Base-by-base conservation (phyloP, 495 filamentous ascomycete species). In the Filosporella fistucella region DNA sequence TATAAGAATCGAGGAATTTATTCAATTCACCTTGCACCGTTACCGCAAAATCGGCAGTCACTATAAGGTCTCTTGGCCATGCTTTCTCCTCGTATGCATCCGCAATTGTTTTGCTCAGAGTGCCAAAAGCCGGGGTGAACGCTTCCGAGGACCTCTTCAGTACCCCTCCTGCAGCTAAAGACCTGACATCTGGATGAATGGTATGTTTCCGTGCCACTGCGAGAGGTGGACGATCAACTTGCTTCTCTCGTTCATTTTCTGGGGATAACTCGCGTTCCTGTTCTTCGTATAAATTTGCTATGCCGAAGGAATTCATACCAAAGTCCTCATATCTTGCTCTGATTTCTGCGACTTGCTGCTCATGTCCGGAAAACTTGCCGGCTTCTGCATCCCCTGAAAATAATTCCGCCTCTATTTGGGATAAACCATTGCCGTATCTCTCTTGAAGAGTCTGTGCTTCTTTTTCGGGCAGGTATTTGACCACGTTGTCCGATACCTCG, bases 231-330 rank as follows among this genome's bases (percentile, higher is more conserved):
- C 65, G 56, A 49, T 84, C 56, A 1, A 79, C 54, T 26, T 88
- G 63, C 11, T 65, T 61, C 47, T 89, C 80, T 32, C 68, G 63
- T 52, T 87, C 76, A 21, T 77, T 67, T 49, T 88, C 82, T 2
- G 76, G 78, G 0, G 75, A 70, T 0, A 88, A 66, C 52, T 89
- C 82, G 0, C 84, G 70, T 57, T 88, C 85, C 42, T 86, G 82
- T 53, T 88, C 84, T 57, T 90, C 82, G 12, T 83, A 68, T 2
- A 86, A 63, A 0, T 62, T 58, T 0, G 70, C 66, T 1, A 63
- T 58, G 8, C 54, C 33, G 32, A 71, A 49, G 7, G 65, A 42
- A 0, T 60, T 22, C 4, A 64, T 56, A 1, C 59, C 62, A 44
- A 81, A 79, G 30, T 76, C 61, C 17, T 43, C 30, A 48, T 74